Evolutionary conservation across 2,329 filamentous ascomycete genomes (phyloP).

Genomic region (Fusarium cyanostomum): DNA sequence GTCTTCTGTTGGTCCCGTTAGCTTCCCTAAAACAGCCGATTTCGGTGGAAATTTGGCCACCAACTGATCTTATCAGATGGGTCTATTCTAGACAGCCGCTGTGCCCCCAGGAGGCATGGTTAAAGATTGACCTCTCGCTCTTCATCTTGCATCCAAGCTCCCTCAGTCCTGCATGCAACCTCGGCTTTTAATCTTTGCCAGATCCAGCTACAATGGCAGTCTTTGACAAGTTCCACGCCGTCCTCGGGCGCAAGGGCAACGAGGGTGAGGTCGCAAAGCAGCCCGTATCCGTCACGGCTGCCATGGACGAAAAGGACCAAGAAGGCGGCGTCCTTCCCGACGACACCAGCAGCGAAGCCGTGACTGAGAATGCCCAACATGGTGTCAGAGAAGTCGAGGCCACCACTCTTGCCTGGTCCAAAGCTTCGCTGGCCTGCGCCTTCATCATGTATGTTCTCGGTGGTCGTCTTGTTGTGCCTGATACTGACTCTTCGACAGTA

Average conservation of each 20-base stretch:
- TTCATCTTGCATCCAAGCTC: conserved; percentile 2
- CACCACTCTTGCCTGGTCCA: conserved; percentile 53
- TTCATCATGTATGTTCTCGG: conserved; percentile 47
- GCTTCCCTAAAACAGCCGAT: conserved; percentile 21
- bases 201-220: conserved; percentile 21
- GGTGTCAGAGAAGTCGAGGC: conserved; percentile 55
- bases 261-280: conserved; percentile 9
- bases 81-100: background rate
- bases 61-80: conserved; percentile 40
- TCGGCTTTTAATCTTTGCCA: background rate
- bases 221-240: conserved; percentile 28
- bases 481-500: conserved; percentile 30
- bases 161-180: background rate
- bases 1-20: background rate
- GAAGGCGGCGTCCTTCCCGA: conserved; percentile 21
- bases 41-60: conserved; percentile 25
- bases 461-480: background rate
- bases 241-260: conserved; percentile 26
- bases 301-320: conserved; percentile 28
- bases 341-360: conserved; percentile 20
- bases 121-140: conserved; percentile 8
- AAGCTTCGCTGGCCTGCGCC: conserved; percentile 45
- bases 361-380: conserved; percentile 43
- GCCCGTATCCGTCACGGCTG: conserved; percentile 21
- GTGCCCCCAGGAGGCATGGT: background rate